These are phyloP conservation scores for Cubamyces sp. DNA, from an alignment of 768 basidiomycete species.

Conservation along the genomic window DNA sequence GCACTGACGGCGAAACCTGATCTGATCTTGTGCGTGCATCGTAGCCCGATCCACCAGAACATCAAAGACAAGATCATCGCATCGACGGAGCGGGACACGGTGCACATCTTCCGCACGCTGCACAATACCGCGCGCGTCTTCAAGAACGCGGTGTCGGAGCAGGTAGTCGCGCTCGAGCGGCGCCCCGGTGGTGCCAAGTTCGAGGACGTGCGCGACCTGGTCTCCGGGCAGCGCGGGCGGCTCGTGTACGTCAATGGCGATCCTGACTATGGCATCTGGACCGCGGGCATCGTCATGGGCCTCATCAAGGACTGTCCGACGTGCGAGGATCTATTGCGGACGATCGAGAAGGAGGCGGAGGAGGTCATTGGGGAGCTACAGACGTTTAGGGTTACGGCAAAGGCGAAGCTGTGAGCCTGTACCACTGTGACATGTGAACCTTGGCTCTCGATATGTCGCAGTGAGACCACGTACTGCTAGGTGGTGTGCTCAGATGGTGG, in stretches of 20 bases:
- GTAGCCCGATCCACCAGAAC: conserved; percentile 81
- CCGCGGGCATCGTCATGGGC: conserved; percentile 64
- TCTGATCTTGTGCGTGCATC: background rate
- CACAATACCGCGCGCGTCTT: conserved; percentile 84
- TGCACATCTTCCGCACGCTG: conserved; percentile 90
- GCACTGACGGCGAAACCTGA: background rate
- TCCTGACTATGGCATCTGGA: conserved; percentile 88
- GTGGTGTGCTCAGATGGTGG: background rate
- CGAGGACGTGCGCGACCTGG: conserved; percentile 78
- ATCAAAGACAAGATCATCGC: conserved; percentile 91
- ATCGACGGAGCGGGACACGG: conserved; percentile 80
- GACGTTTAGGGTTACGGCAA: conserved; percentile 28
- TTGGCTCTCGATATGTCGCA: background rate
- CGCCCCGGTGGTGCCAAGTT: conserved; percentile 87
- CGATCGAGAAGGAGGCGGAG: conserved; percentile 78
- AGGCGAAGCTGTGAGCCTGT: conserved; percentile 31
- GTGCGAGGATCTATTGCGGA: conserved; percentile 68
- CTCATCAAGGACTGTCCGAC: conserved; percentile 85
- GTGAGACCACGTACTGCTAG: background rate
- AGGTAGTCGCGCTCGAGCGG: conserved; percentile 85
- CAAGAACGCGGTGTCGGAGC: conserved; percentile 81
- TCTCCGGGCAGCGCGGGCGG: conserved; percentile 70
- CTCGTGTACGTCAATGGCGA: conserved; percentile 85
- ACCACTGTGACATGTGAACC: no score
- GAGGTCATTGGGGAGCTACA: conserved; percentile 59